These are phyloP conservation scores for Coriolopsis trogii DNA, from an alignment of 1,284 basidiomycete genomes.

Conservation along the genomic window DNA sequence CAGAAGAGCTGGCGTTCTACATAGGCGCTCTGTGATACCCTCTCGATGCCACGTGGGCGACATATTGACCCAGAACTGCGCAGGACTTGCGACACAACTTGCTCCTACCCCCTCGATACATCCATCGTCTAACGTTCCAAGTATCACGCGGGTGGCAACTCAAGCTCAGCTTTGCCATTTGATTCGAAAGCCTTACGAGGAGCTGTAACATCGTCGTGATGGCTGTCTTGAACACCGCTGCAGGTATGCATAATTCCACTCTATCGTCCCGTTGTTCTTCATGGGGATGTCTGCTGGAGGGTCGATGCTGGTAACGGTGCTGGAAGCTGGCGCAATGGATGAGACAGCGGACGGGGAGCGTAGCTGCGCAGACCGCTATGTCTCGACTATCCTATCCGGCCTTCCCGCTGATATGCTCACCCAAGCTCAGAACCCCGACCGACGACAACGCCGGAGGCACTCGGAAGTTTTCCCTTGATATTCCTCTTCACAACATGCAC, in stretches of 20 bases:
- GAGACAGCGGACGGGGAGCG: background rate
- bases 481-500: conserved; percentile 64
- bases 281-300: background rate
- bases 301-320: background rate
- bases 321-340: background rate
- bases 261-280: background rate
- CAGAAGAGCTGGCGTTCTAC: no score
- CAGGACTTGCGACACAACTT: no score
- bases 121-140: no score
- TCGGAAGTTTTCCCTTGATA: conserved; percentile 57
- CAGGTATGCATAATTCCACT: background rate
- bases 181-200: no score
- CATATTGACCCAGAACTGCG: no score
- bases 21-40: no score
- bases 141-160: no score
- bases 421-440: conserved; percentile 55
- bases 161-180: no score
- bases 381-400: background rate
- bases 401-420: conserved; percentile 17
- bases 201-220: no score
- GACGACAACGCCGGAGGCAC: conserved; percentile 66
- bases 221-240: background rate
- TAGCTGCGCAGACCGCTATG: background rate
- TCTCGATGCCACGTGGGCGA: no score
- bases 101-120: no score